These are phyloP conservation scores for Penicillium sp. DNA, from an alignment of 2,329 filamentous ascomycete genomes.

Conservation along the genomic window DNA sequence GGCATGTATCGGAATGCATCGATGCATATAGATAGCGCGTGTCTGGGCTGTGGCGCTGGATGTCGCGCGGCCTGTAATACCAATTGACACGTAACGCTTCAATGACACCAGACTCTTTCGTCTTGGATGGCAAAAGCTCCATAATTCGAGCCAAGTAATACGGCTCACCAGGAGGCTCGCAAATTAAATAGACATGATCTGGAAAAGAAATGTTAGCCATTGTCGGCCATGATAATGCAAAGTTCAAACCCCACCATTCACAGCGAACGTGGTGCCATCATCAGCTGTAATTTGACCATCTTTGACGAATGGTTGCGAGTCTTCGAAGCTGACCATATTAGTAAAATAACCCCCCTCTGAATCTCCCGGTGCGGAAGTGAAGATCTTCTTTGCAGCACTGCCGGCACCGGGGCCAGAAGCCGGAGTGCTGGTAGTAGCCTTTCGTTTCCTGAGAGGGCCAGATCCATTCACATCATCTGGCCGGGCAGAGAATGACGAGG, in stretches of 20 bases:
- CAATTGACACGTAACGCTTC: constrained; percentile 92
- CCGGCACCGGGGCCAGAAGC: constrained; percentile 30
- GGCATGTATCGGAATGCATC: constrained; percentile 97
- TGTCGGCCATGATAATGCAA: not conserved
- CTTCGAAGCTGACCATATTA: constrained; percentile 86
- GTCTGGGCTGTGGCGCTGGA: constrained; percentile 85
- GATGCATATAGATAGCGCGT: constrained; percentile 88
- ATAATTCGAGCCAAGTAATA: constrained; percentile 98
- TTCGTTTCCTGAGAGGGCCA: constrained; percentile 72
- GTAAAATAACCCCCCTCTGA: constrained; percentile 51
- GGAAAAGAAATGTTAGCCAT: constrained; percentile 2
- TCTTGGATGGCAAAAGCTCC: constrained; percentile 86
- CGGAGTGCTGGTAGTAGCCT: constrained; percentile 55
- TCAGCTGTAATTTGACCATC: constrained; percentile 80
- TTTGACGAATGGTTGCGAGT: constrained; percentile 62
- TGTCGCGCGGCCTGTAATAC: constrained; percentile 96
- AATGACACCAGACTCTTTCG: constrained; percentile 66
- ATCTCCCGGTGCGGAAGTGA: constrained; percentile 33
- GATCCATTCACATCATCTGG: constrained; percentile 41
- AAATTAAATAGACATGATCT: constrained; percentile 93
- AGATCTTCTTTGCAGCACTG: constrained; percentile 34
- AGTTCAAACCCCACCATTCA: constrained; percentile 67
- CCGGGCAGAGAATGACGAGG: constrained; percentile 55
- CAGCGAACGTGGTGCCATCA: constrained; percentile 75
- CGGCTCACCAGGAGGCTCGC: constrained; percentile 93